Base-by-base conservation (phyloP, 208 protist genomes). In the Balamuthia mandrillaris region DNA sequence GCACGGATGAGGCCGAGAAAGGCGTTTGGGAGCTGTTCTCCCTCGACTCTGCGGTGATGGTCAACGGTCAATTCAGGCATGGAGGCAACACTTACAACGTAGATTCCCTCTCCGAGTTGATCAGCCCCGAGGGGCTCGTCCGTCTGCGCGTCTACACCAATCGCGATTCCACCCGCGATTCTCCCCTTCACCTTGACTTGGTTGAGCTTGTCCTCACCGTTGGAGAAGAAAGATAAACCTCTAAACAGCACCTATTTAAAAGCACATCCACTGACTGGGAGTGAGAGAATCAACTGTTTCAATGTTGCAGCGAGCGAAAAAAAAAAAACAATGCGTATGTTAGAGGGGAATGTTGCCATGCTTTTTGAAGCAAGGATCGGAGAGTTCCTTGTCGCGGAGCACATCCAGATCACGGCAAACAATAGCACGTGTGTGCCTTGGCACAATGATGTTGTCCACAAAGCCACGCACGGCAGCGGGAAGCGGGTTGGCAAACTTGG, bases 311-410 rank as follows among this genome's bases (percentile, higher is more conserved):
- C n/a, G n/a, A n/a, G n/a, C n/a, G 21, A 56, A 18, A 56, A 56
- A 27, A 18, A n/a, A 56, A 27, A n/a, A 18, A 27, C n/a, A 18
- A n/a, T 18, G 18, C 18, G 21, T 18, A n/a, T 18, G 18, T 88
- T 93, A 98, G 29, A 98, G 92, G n/a, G 96, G 96, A 84, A 98
- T 97, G 93, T 98, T 98, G 77, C 92, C 94, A 90, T 98, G 96
- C 90, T 98, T 98, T 88, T 95, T 96, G 82, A 88, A 91, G 56
- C 86, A 92, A 29, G 96, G 96, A 77, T 96, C 96, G 27, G 65
- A 45, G 24, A 94, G 79, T 47, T 96, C 60, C 92, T 98, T 98
- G 78, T 74, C 90, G 29, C 88, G 58, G 9, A 98, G 90, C 3
- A 96, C 78, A 75, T 97, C 92, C 3, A 98, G 93, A 84, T 98